Conservation (phyloP, 345 rosid genomes). For the Citrus sp. region DNA sequence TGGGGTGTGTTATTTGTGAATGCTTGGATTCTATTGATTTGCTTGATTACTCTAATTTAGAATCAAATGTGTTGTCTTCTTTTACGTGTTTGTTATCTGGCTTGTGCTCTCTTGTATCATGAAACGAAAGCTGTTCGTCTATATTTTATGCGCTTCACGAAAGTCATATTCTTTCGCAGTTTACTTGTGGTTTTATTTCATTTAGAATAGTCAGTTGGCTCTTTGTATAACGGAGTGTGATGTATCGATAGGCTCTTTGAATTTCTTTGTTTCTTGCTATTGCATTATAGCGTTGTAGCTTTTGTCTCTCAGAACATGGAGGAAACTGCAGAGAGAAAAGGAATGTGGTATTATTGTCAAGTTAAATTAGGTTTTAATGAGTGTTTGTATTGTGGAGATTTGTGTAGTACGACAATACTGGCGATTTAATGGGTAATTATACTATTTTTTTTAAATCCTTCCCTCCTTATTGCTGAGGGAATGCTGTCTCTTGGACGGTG, state of each 20-base stretch:
- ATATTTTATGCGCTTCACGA: background rate
- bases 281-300: background rate
- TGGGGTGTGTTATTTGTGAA: background rate
- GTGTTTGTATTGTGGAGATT: background rate
- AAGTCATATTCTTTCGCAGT: background rate
- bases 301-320: background rate
- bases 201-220: background rate
- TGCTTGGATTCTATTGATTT: background rate
- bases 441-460: too few species aligned
- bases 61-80: background rate
- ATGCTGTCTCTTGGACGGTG: background rate
- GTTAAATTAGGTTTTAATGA: background rate
- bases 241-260: background rate
- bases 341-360: background rate
- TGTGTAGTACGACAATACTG: background rate
- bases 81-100: background rate
- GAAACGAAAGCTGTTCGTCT: background rate
- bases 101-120: background rate
- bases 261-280: background rate
- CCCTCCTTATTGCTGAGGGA: too few species aligned
- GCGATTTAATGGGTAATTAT: background rate
- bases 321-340: background rate
- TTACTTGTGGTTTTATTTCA: background rate
- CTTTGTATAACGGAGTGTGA: background rate
- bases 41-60: background rate